Evolutionary conservation across 495 filamentous ascomycete genomes (phyloP).

Genomic region (Daldinia vernicosa): DNA sequence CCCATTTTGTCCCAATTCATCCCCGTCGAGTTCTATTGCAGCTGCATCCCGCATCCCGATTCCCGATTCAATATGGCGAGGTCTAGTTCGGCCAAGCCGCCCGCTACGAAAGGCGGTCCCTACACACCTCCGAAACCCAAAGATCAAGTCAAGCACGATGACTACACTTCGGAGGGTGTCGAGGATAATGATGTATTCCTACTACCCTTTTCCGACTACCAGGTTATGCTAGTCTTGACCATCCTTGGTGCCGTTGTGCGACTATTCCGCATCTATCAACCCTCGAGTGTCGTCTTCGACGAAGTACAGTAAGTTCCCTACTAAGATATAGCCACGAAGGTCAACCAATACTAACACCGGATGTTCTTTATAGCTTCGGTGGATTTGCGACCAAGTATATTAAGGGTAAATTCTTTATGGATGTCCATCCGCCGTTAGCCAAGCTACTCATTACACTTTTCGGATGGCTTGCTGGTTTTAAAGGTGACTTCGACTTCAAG

Average conservation of each 20-base stretch:
- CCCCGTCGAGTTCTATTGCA: conserved; percentile 7
- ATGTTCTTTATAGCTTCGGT: conserved; percentile 73
- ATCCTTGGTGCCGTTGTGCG: conserved; percentile 80
- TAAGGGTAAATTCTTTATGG: conserved; percentile 99
- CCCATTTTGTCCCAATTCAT: conserved; percentile 2
- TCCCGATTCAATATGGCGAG: conserved; percentile 51
- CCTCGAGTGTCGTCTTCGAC: conserved; percentile 96
- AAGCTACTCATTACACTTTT: conserved; percentile 95
- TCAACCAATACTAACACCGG: conserved; percentile 37
- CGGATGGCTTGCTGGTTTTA: conserved; percentile 93
- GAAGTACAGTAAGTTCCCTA: conserved; percentile 84
- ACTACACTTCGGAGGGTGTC: conserved; percentile 73
- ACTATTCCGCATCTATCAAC: conserved; percentile 95
- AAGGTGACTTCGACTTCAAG: conserved; percentile 98
- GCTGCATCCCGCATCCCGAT: background rate
- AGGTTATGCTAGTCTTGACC: conserved; percentile 75
- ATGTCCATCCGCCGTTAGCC: conserved; percentile 96
- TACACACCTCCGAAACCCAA: conserved; percentile 43
- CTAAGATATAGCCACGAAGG: conserved; percentile 1
- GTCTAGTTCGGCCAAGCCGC: conserved; percentile 52
- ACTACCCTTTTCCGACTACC: conserved; percentile 83
- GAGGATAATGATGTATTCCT: conserved; percentile 76
- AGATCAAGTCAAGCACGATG: conserved; percentile 49
- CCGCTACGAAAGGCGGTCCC: conserved; percentile 44
- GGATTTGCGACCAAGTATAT: conserved; percentile 99